Base-by-base conservation (phyloP, 2,329 filamentous ascomycete species). In the Pestalotiopsis sp. region DNA sequence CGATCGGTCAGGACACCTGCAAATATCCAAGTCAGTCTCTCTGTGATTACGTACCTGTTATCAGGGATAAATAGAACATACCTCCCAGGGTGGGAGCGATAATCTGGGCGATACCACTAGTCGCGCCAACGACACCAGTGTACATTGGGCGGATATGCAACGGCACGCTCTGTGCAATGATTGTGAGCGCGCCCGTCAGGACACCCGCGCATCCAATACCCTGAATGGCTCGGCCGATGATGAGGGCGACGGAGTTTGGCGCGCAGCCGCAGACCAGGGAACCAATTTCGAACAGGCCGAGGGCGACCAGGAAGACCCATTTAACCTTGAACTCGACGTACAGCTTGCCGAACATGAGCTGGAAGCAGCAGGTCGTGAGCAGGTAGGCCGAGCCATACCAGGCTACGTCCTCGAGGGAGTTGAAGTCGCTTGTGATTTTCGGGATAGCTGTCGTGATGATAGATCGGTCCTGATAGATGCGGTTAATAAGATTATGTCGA, bases 291-390 rank as follows among this genome's bases (percentile, higher is more conserved):
- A 81, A 81, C 38, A 82, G 49, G 58, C 71, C 64, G 39, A 81
- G 75, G 4, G 76, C 67, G 14, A 59, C 36, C 2, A 80, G 59
- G 65, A 75, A 81, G 9, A 75, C 71, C 25, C 68, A 71, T 66
- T 80, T 80, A 68, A 77, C 70, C n/a, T 75, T 72, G 68, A 75
- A 80, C 64, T 80, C 80, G 20, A 76, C 80, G 68, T 79, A 82
- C 14, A 80, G 63, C 36, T 79, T 79, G 3, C 77, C 75, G 68
- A 74, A 76, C 13, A 72, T 38, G 4, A 77, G 70, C 31, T 79
- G 77, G 57, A 79, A 76, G 25, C 56, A 67, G 39, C 66, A 68
- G 2, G 66, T 64, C 14, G 66, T 31, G 17, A 68, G 66, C 5
- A 68, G 45, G 69, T 77, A 77, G 25, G 75, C 70, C 14, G 73